These are phyloP conservation scores for Paracamarosporium sp. DNA, from an alignment of 2,329 filamentous ascomycete genomes.

Conservation along the genomic window DNA sequence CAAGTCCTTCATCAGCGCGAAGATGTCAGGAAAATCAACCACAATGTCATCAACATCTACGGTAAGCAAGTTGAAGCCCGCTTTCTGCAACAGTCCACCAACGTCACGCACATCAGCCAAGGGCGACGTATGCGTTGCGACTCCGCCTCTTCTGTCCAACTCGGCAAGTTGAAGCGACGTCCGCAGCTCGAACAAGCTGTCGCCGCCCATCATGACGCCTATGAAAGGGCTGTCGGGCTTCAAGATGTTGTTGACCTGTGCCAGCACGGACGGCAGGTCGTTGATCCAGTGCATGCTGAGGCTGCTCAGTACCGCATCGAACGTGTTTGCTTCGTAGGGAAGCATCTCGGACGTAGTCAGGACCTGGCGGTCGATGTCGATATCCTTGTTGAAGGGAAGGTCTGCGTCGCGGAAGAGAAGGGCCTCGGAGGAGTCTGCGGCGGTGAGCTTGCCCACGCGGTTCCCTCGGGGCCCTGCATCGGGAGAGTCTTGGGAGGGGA, in stretches of 20 bases:
- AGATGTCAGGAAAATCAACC: slow-evolving; percentile 89
- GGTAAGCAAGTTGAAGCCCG: slow-evolving; percentile 94
- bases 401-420: slow-evolving; percentile 82
- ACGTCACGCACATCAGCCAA: slow-evolving; percentile 91
- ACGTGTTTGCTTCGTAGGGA: slow-evolving; percentile 76
- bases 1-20: slow-evolving; percentile 90
- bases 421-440: slow-evolving; percentile 79
- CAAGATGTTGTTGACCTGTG: slow-evolving; percentile 83
- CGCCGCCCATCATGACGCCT: slow-evolving; percentile 94
- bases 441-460: slow-evolving; percentile 76
- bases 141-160: slow-evolving; percentile 86
- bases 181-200: slow-evolving; percentile 90
- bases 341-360: slow-evolving; percentile 77
- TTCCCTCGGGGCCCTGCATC: slow-evolving; percentile 71
- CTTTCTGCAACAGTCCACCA: slow-evolving; percentile 82
- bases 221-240: slow-evolving; percentile 93
- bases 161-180: slow-evolving; percentile 93
- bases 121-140: slow-evolving; percentile 88
- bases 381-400: slow-evolving; percentile 74
- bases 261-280: slow-evolving; percentile 83
- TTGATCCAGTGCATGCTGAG: slow-evolving; percentile 97
- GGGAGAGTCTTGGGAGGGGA: slow-evolving; percentile 65
- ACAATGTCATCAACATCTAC: slow-evolving; percentile 98
- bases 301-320: slow-evolving; percentile 89
- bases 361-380: slow-evolving; percentile 76